These are phyloP conservation scores for Aspergillus saccharolyticus DNA, from an alignment of 495 filamentous ascomycete genomes.

Conservation along the genomic window DNA sequence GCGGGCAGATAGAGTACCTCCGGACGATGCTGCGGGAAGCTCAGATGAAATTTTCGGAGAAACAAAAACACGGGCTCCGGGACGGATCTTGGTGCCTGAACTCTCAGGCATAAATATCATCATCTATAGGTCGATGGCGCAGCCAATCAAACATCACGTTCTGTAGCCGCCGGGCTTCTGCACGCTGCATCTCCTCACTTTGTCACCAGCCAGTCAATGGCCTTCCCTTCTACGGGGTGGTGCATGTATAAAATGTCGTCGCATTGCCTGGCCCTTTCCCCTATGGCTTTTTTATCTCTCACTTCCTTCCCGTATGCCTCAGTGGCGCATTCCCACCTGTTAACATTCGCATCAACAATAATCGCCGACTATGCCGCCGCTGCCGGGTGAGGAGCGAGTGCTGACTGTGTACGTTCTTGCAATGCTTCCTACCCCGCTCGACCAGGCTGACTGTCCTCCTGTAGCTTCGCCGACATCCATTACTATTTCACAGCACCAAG, in stretches of 20 bases:
- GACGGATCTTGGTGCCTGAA: conserved; percentile 3
- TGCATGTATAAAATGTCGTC: conserved; percentile 5
- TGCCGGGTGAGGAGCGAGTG: conserved; percentile 71
- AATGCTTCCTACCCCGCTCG: conserved; percentile 39
- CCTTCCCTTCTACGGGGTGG: neutral
- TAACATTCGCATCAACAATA: conserved; percentile 1
- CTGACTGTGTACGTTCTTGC: conserved; percentile 58
- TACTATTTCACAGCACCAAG: conserved; percentile 77
- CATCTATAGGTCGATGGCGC: neutral
- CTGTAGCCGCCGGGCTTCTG: conserved; percentile 20
- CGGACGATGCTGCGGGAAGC: conserved; percentile 19
- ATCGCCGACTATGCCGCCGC: conserved; percentile 60
- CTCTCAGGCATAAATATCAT: conserved; percentile 1
- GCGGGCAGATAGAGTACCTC: neutral
- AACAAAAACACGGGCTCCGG: conserved; percentile 24
- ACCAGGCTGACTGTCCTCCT: neutral
- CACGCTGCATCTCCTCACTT: conserved; percentile 14
- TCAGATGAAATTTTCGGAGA: conserved; percentile 45
- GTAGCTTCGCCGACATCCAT: conserved; percentile 83
- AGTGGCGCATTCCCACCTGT: conserved; percentile 5
- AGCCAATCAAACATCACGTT: conserved; percentile 11
- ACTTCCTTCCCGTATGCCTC: neutral
- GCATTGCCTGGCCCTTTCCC: conserved; percentile 1
- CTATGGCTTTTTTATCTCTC: conserved; percentile 1
- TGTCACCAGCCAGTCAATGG: conserved; percentile 10